Evolutionary conservation across 352 stramenopile genomes (phyloP).

Genomic region (Phytophthora crassamura): DNA sequence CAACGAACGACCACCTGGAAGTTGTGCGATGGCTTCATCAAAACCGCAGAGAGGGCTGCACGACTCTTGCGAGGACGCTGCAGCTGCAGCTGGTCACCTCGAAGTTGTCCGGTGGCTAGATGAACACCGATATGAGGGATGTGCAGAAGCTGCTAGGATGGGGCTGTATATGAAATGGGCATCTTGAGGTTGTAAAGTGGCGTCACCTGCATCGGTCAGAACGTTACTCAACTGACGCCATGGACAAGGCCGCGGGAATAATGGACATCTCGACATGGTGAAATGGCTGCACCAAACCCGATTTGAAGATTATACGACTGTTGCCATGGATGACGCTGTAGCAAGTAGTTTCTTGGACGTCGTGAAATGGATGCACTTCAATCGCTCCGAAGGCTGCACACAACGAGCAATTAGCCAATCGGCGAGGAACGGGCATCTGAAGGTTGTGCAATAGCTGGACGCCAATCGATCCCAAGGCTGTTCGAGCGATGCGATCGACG

Average conservation of each 20-base stretch:
- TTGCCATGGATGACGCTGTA: background rate
- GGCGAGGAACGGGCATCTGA: background rate
- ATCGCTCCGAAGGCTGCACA: constrained; percentile 5
- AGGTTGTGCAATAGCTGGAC: background rate
- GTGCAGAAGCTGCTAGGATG: constrained; percentile 5
- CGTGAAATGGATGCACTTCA: constrained; percentile 1
- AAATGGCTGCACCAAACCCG: constrained; percentile 4
- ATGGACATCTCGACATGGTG: background rate
- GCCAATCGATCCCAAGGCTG: background rate
- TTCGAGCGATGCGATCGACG: too few relatives aligned
- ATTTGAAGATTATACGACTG: background rate
- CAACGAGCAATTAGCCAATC: background rate
- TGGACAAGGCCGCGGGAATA: background rate
- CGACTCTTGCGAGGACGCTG: constrained; percentile 6
- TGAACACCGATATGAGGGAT: constrained; percentile 4
- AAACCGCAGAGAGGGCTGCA: constrained; percentile 12
- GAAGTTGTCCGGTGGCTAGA: constrained; percentile 13
- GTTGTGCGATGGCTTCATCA: constrained; percentile 30
- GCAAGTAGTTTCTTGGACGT: background rate
- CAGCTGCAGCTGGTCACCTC: constrained; percentile 2
- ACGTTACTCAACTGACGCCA: background rate
- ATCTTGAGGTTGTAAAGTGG: background rate
- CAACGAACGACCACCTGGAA: constrained; percentile 29
- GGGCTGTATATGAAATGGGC: background rate
- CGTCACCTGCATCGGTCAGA: background rate